Conservation (phyloP, 495 filamentous ascomycete species). For the Penicillium psychrofluorescens region DNA sequence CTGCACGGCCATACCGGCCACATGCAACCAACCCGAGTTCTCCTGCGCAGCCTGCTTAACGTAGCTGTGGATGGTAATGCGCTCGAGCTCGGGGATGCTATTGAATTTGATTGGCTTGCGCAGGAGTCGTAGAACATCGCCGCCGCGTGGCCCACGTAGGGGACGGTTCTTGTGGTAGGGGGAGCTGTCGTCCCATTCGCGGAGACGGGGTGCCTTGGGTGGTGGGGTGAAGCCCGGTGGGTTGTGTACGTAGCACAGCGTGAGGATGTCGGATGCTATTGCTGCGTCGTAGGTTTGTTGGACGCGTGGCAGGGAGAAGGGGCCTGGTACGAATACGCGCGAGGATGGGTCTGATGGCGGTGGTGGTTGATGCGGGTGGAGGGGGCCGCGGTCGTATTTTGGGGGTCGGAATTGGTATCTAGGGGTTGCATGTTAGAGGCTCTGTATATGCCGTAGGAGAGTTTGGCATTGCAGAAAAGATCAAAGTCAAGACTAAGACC, state of each 20-base stretch:
- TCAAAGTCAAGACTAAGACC: neutral
- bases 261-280: conserved; percentile 82
- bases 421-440: too few species aligned
- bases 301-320: conserved; percentile 81
- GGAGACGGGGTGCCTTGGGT: conserved; percentile 61
- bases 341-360: conserved; percentile 77
- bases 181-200: conserved; percentile 80
- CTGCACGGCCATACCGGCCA: conserved; percentile 76
- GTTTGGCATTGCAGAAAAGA: too few species aligned
- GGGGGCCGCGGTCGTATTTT: conserved; percentile 85
- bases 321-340: conserved; percentile 83
- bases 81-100: conserved; percentile 75
- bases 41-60: conserved; percentile 52
- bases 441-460: too few species aligned
- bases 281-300: conserved; percentile 85
- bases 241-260: conserved; percentile 75
- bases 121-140: conserved; percentile 58
- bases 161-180: conserved; percentile 90
- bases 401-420: conserved; percentile 93
- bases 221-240: conserved; percentile 65
- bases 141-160: conserved; percentile 73
- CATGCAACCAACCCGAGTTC: conserved; percentile 61
- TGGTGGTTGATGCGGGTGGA: conserved; percentile 87
- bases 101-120: conserved; percentile 73
- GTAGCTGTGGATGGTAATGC: conserved; percentile 75